phyloP scores from a whole-genome alignment of 129 eudicot species.

The Kitagawia praeruptora region DNA sequence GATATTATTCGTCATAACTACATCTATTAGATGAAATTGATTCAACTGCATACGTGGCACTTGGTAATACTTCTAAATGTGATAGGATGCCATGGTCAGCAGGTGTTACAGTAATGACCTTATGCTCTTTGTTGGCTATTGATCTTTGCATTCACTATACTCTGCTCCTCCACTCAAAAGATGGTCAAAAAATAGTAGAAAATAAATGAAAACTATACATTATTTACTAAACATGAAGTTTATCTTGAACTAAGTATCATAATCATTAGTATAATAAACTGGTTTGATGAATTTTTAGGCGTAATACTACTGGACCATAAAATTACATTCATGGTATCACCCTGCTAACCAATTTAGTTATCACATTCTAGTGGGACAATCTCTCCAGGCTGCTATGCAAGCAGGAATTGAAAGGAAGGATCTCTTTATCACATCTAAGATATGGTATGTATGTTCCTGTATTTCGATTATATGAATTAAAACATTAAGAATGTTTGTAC shows the following conservation, averaged over 20 bases:
- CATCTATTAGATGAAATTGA: too few relatives aligned
- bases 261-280: not conserved
- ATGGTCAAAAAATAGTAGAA: too few relatives aligned
- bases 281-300: not conserved
- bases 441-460: not conserved
- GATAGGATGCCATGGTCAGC: too few relatives aligned
- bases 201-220: not conserved
- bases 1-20: too few relatives aligned
- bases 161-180: too few relatives aligned
- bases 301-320: not conserved
- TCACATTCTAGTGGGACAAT: not conserved
- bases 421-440: constrained; percentile 12
- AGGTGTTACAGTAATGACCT: too few relatives aligned
- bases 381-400: not conserved
- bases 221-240: not conserved
- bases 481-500: not conserved
- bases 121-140: too few relatives aligned
- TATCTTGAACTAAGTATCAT: not conserved
- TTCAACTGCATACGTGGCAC: too few relatives aligned
- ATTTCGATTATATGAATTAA: not conserved
- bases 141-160: too few relatives aligned
- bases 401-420: constrained; percentile 5
- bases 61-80: too few relatives aligned
- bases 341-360: not conserved
- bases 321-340: not conserved